Percentiles rank a stretch among this genome's conserved stretches.
These are phyloP conservation scores for Penicillium tannophilum DNA, from an alignment of 495 filamentous ascomycete species.

Conservation along the genomic window DNA sequence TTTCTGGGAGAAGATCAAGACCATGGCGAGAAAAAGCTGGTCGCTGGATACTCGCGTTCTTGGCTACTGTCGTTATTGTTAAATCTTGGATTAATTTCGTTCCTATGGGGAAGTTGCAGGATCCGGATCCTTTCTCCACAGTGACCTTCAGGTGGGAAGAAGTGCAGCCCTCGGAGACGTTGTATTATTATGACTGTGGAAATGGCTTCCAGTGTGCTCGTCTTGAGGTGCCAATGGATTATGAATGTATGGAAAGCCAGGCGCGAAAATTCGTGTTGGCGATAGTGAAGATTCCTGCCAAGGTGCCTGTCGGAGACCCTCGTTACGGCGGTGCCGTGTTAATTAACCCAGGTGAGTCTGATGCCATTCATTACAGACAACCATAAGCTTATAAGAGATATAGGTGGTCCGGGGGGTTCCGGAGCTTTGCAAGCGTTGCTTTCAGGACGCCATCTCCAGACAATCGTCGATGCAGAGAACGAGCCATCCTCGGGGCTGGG, in stretches of 20 bases:
- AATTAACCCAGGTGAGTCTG: conserved; percentile 47
- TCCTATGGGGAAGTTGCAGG: conserved; percentile 5
- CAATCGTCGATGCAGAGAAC: conserved; percentile 41
- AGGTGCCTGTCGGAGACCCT: conserved; percentile 44
- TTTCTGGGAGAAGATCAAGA: neutral
- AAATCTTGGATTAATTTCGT: neutral
- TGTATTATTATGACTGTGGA: conserved; percentile 44
- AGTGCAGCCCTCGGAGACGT: conserved; percentile 29
- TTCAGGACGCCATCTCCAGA: conserved; percentile 42
- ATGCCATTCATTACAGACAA: neutral
- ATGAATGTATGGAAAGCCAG: conserved; percentile 40
- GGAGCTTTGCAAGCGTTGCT: conserved; percentile 43
- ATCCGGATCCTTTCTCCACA: neutral
- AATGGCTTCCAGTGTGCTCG: conserved; percentile 55
- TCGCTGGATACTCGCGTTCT: neutral
- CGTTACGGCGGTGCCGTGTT: conserved; percentile 50
- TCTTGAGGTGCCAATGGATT: conserved; percentile 61
- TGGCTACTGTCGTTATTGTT: neutral
- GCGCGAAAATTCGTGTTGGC: conserved; percentile 50
- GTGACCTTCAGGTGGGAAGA: conserved; percentile 32
- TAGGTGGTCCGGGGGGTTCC: conserved; percentile 55
- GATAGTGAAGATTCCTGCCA: conserved; percentile 52
- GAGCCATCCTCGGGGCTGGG: conserved; percentile 17
- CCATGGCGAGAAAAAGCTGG: conserved; percentile 1
- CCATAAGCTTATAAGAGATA: neutral